Conservation (phyloP, 108 stramenopile species). For the Epithemia pelagica region DNA sequence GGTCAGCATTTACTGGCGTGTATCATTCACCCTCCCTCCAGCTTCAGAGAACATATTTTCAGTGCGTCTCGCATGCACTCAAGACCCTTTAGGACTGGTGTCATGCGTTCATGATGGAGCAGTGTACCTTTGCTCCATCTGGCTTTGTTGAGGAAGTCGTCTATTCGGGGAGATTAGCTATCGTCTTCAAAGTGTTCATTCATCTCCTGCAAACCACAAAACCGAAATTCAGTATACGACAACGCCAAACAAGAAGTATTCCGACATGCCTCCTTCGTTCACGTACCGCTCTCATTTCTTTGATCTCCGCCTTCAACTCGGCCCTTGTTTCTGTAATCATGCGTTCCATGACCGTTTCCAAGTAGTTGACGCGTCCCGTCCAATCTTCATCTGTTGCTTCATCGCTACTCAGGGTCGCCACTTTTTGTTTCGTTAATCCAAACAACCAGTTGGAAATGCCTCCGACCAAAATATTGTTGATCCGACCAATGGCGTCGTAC, state of each 20-base stretch:
- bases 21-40: no score
- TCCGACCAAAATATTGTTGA: not conserved
- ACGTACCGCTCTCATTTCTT: not conserved
- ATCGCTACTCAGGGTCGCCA: not conserved
- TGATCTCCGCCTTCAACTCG: not conserved
- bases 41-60: no score
- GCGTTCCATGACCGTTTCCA: not conserved
- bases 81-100: no score
- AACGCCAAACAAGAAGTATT: no score
- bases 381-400: slow-evolving; percentile 5
- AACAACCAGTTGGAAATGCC: not conserved
- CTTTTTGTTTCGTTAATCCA: not conserved
- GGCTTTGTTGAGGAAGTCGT: no score
- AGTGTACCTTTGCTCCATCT: no score
- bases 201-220: not conserved
- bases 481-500: not conserved
- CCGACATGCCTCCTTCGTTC: no score
- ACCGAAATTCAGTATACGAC: no score
- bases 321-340: not conserved
- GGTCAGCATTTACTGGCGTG: no score
- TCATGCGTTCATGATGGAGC: no score
- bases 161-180: no score
- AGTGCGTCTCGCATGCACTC: no score
- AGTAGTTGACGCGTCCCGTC: slow-evolving; percentile 2
- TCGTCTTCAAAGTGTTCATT: not conserved